Conservation (phyloP, 2,329 filamentous ascomycete species). For the Lasiodiplodia sp. region DNA sequence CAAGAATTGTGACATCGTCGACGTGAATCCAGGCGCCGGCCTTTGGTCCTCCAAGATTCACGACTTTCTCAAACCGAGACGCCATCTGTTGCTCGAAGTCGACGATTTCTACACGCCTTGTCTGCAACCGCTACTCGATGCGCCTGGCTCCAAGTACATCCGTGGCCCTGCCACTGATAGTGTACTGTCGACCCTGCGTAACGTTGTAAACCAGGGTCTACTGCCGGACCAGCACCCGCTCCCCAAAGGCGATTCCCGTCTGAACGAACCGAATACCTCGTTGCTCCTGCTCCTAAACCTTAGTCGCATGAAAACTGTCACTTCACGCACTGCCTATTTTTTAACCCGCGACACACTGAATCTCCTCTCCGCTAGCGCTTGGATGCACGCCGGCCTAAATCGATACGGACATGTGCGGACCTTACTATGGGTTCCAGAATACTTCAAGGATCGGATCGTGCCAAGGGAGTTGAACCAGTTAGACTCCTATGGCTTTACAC, state of each 20-base stretch:
- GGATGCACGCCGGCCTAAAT: slow-evolving; percentile 69
- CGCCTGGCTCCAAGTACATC: slow-evolving; percentile 52
- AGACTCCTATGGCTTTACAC: not conserved
- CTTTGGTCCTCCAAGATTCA: slow-evolving; percentile 82
- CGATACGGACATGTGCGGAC: slow-evolving; percentile 80
- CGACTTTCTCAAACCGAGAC: slow-evolving; percentile 75
- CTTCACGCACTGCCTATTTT: slow-evolving; percentile 47
- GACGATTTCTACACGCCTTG: slow-evolving; percentile 67
- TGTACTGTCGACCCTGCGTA: slow-evolving; percentile 52
- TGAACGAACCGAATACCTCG: slow-evolving; percentile 69
- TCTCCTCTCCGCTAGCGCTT: slow-evolving; percentile 68
- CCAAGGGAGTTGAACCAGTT: slow-evolving; percentile 54
- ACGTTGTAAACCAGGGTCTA: slow-evolving; percentile 58
- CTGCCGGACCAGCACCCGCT: slow-evolving; percentile 63
- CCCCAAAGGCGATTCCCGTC: slow-evolving; percentile 48
- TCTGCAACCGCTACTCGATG: slow-evolving; percentile 57
- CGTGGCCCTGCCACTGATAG: slow-evolving; percentile 24
- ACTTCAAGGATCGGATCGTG: slow-evolving; percentile 66
- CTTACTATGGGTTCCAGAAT: slow-evolving; percentile 73
- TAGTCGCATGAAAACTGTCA: not conserved
- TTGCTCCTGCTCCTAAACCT: slow-evolving; percentile 62
- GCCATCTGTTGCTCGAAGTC: slow-evolving; percentile 83
- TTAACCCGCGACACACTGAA: slow-evolving; percentile 65
- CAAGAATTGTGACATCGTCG: slow-evolving; percentile 82
- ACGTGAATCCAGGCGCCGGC: slow-evolving; percentile 82